Evolutionary conservation across 768 basidiomycete genomes (phyloP).

Genomic region (Clitopilus hobsonii): DNA sequence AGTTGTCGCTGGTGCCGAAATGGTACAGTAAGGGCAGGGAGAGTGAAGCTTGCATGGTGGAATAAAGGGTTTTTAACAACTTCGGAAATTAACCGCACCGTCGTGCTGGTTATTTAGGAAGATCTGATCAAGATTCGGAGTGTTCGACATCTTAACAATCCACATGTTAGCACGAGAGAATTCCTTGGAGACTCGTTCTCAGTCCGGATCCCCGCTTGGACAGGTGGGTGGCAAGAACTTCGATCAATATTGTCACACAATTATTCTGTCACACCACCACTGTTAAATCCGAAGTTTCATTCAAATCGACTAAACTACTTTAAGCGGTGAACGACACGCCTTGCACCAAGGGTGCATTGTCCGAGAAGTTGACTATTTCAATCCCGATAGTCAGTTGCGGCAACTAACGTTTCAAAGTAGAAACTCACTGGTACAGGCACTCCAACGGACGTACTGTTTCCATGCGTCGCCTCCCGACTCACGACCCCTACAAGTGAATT

Average conservation of each 20-base stretch:
- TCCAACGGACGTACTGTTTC: constrained; percentile 95
- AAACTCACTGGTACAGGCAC: constrained; percentile 68
- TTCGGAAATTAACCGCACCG: neutral
- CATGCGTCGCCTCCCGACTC: constrained; percentile 99
- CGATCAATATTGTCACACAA: neutral
- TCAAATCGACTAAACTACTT: constrained; percentile 4
- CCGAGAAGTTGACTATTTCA: constrained; percentile 77
- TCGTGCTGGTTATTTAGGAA: neutral
- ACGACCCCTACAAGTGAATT: constrained; percentile 62
- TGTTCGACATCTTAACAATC: constrained; percentile 17
- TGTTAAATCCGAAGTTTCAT: constrained; percentile 1
- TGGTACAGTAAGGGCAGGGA: neutral
- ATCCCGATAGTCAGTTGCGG: constrained; percentile 1
- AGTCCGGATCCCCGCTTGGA: constrained; percentile 4
- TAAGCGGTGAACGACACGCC: constrained; percentile 77
- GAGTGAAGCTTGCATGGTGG: neutral
- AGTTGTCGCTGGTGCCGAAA: neutral
- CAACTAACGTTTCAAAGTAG: neutral
- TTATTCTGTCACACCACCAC: neutral
- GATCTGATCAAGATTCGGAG: constrained; percentile 3
- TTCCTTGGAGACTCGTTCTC: neutral
- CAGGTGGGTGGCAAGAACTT: neutral
- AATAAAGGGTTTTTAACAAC: constrained; percentile 1
- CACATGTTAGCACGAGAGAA: constrained; percentile 12
- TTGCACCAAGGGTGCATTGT: constrained; percentile 86